Percentiles rank a stretch among this genome's conserved stretches.
phyloP scores from a whole-genome alignment of 345 rosid genomes.

The Arabidopsis suecica region DNA sequence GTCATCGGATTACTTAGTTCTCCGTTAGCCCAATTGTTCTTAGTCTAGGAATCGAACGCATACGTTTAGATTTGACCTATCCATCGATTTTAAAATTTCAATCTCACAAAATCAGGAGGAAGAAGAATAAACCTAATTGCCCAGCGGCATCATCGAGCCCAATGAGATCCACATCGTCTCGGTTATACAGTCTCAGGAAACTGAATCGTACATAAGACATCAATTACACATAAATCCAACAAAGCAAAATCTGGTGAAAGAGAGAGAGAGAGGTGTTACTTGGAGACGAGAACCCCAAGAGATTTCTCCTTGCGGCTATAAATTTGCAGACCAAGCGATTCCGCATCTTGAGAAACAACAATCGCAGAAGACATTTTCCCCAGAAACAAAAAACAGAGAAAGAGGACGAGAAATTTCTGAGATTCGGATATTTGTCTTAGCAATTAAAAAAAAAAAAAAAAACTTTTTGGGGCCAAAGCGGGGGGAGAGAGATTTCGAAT shows the following conservation, averaged over 20 bases:
- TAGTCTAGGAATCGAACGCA: neutral
- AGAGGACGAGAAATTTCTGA: neutral
- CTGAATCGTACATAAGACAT: conserved; percentile 39
- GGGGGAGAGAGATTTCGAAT: conserved; percentile 31
- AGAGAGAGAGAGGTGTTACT: conserved; percentile 44
- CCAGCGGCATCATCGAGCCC: conserved; percentile 78
- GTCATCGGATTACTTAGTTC: neutral
- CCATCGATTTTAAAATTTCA: neutral
- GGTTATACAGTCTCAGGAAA: conserved; percentile 65
- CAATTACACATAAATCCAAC: neutral
- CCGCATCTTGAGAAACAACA: conserved; percentile 44
- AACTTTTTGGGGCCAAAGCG: conserved; percentile 3
- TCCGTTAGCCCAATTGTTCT: neutral
- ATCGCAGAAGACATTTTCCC: conserved; percentile 17
- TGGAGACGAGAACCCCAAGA: conserved; percentile 74
- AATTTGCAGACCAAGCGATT: conserved; percentile 45
- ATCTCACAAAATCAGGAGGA: neutral
- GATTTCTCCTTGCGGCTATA: conserved; percentile 89
- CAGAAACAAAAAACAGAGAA: neutral
- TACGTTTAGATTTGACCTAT: neutral
- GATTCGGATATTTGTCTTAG: neutral
- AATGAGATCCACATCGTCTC: conserved; percentile 59
- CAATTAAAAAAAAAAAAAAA: neutral
- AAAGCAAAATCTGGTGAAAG: neutral
- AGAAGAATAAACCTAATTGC: conserved; percentile 52